Conservation (phyloP, 163 green algal genomes). For the Scenedesmus sp. region DNA sequence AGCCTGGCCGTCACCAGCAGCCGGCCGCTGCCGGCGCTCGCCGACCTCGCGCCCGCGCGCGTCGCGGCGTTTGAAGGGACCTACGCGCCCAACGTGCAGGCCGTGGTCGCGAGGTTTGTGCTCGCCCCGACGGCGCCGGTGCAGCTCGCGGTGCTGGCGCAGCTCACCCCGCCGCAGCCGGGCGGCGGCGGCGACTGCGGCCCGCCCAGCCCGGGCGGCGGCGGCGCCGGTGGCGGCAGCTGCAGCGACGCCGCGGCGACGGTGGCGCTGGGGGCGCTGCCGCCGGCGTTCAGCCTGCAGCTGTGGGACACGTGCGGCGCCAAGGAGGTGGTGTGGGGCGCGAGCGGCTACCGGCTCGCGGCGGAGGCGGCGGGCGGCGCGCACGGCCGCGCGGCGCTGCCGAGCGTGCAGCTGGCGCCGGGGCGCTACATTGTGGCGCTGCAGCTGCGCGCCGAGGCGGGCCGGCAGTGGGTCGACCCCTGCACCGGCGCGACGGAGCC, state of each 20-base stretch:
- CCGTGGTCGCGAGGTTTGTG: slow-evolving; percentile 42
- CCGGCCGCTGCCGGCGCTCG: slow-evolving; percentile 22
- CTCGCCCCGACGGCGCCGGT: slow-evolving; percentile 5
- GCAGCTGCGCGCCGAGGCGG: slow-evolving; percentile 23
- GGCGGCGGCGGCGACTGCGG: no score
- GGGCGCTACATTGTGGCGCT: slow-evolving; percentile 65
- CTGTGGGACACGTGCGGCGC: slow-evolving; percentile 24
- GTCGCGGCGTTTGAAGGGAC: slow-evolving; percentile 43
- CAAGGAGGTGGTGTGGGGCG: slow-evolving; percentile 19
- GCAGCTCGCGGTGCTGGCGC: slow-evolving; percentile 16
- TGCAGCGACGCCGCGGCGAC: neutral
- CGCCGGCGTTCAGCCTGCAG: slow-evolving; percentile 25
- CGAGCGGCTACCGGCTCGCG: slow-evolving; percentile 11
- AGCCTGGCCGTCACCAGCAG: slow-evolving; percentile 50
- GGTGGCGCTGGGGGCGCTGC: no score
- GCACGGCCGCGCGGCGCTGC: slow-evolving; percentile 47
- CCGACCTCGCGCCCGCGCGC: slow-evolving; percentile 39
- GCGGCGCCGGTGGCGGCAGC: neutral
- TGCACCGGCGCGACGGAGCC: slow-evolving; percentile 9
- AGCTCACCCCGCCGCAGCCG: slow-evolving; percentile 12
- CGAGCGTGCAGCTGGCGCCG: slow-evolving; percentile 47
- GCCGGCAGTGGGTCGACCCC: slow-evolving; percentile 3
- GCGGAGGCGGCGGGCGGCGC: neutral
- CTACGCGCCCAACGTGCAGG: slow-evolving; percentile 58
- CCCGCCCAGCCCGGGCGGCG: neutral